These are phyloP conservation scores for Neopestalotiopsis clavispora DNA, from an alignment of 2,329 filamentous ascomycete genomes.

Conservation along the genomic window DNA sequence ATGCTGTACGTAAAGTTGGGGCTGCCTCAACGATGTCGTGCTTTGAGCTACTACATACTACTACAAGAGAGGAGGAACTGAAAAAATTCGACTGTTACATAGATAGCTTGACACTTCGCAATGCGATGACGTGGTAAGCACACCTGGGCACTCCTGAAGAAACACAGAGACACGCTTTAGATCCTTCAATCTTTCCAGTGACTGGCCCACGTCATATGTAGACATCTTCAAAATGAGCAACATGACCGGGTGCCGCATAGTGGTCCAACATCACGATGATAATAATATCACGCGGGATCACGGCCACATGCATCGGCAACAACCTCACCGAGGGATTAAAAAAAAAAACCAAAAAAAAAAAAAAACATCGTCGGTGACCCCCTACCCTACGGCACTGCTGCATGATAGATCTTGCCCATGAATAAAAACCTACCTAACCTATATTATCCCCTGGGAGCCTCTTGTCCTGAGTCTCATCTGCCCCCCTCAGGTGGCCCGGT, in stretches of 20 bases:
- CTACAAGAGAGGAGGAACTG: too few relatives aligned
- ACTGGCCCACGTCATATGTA: neutral
- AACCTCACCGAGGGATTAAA: neutral
- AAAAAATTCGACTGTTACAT: too few relatives aligned
- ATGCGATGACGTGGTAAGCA: neutral
- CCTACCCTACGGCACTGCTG: neutral
- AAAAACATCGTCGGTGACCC: neutral
- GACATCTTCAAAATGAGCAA: neutral
- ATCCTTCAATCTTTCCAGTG: neutral
- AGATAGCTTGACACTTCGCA: neutral
- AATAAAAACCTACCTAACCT: too few relatives aligned
- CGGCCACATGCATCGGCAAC: neutral
- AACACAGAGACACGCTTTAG: neutral
- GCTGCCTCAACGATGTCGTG: neutral
- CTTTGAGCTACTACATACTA: neutral
- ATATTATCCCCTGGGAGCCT: neutral
- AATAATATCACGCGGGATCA: neutral
- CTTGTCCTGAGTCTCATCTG: constrained; percentile 2
- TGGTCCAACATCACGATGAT: neutral
- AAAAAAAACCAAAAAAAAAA: neutral
- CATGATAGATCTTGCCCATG: neutral
- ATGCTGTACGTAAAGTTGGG: neutral
- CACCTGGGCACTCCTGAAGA: too few relatives aligned
- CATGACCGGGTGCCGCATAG: neutral
- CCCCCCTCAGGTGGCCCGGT: constrained; percentile 11